Base-by-base conservation (phyloP, 2,329 filamentous ascomycete genomes). In the Trichoderma guizhouense region DNA sequence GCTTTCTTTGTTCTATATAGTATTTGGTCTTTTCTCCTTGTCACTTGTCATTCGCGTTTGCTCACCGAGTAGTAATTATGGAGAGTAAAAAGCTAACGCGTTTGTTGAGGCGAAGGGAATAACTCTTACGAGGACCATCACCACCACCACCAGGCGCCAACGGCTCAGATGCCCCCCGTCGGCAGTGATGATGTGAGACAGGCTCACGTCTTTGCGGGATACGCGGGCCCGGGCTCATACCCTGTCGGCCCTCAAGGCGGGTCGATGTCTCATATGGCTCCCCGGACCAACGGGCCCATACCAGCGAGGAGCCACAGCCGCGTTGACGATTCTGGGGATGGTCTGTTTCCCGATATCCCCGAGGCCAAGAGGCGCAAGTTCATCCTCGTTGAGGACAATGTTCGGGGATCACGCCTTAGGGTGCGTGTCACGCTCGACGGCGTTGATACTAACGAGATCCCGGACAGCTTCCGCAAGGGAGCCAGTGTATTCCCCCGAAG, bases 281-380 rank as follows among this genome's bases (percentile, higher is more conserved):
- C 81, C 73, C 80, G 80, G 75, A 77, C 79, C 73, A 69, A 26
- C 34, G 77, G 78, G 71, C 81, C 77, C 74, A 82, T 82, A 73
- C 80, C 79, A 71, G 81, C 78, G 61, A 81, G 79, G 70, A 80
- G 77, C 76, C 78, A 80, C 71, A 79, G 78, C 73, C 79, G 78
- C 72, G 84, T 86, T 73, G 86, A 91, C 73, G 84, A 91, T 67
- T 87, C 89, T 73, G 84, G 91, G 66, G 88, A 90, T 18, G 90
- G 90, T 63, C 88, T 98, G 58, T 98, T 98, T 81, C 93, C 94
- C 63, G 92, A 96, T 75, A 88, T 97, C 67, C 94, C 95, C 1
- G 94, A 96, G 78, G 91, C 92, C 67, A 97, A 97, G 84, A 93
- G 94, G 78, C 92, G 95, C 79, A 98, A 98, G 82, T 98, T 98